A percentile compares a stretch with the other conserved stretches of the same genome.
Conservation (phyloP, 2,329 filamentous ascomycete genomes). For the Aspergillus brasiliensis region DNA sequence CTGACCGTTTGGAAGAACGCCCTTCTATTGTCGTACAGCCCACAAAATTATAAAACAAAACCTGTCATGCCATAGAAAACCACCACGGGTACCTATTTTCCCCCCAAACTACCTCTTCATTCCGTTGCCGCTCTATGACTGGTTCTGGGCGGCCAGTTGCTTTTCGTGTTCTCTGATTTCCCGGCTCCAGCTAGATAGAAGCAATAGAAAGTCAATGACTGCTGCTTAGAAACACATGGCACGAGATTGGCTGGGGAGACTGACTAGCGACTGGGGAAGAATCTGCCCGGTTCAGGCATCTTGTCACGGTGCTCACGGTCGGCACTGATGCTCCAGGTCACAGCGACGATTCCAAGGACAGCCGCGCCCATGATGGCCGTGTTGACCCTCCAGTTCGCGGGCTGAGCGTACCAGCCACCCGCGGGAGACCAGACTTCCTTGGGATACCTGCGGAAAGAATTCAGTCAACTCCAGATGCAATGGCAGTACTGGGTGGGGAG, state of each 20-base stretch:
- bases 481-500: slow-evolving; percentile 33
- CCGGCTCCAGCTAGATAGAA: slow-evolving; percentile 64
- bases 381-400: slow-evolving; percentile 92
- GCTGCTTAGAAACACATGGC: slow-evolving; percentile 4
- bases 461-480: slow-evolving; percentile 25
- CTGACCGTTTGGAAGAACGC: slow-evolving; percentile 39
- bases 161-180: slow-evolving; percentile 70
- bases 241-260: slow-evolving; percentile 38
- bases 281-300: slow-evolving; percentile 75
- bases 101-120: slow-evolving; percentile 8
- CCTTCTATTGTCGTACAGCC: slow-evolving; percentile 43
- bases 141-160: slow-evolving; percentile 47
- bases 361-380: slow-evolving; percentile 74
- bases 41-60: slow-evolving; percentile 38
- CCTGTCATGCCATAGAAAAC: slow-evolving; percentile 28
- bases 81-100: slow-evolving; percentile 19
- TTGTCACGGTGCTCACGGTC: slow-evolving; percentile 71
- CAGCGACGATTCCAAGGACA: slow-evolving; percentile 67
- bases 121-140: slow-evolving; percentile 32
- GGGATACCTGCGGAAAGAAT: slow-evolving; percentile 68
- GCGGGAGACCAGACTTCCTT: slow-evolving; percentile 99
- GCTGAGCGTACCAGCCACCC: slow-evolving; percentile 96
- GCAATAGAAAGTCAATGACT: slow-evolving; percentile 19
- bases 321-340: slow-evolving; percentile 72
- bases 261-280: slow-evolving; percentile 83